Evolutionary conservation across 768 basidiomycete genomes (phyloP).

Genomic region (Jaapia argillacea): DNA sequence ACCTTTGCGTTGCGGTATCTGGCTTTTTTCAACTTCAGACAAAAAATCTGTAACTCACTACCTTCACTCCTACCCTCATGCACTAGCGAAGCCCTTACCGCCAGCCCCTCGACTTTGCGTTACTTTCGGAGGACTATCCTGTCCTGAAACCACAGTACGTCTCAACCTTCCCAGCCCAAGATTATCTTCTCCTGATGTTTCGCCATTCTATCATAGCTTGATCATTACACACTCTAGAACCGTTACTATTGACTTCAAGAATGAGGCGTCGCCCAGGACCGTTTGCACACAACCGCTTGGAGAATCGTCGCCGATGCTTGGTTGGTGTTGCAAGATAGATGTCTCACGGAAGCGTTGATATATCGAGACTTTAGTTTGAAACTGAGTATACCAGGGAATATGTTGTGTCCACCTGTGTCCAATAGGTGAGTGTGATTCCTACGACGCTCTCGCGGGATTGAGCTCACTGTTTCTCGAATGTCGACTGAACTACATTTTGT

Average conservation of each 20-base stretch:
- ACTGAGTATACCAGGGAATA: slow-evolving; percentile 51
- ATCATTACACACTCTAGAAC: slow-evolving; percentile 12
- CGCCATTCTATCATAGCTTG: too few species aligned
- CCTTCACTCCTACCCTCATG: too few species aligned
- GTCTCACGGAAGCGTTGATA: slow-evolving; percentile 72
- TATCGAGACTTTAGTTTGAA: slow-evolving; percentile 61
- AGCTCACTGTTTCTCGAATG: too few species aligned
- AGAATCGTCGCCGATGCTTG: background rate
- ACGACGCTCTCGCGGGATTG: too few species aligned
- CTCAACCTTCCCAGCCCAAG: too few species aligned
- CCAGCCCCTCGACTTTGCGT: background rate
- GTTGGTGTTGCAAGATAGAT: slow-evolving; percentile 31
- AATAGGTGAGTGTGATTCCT: too few species aligned
- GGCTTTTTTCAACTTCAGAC: too few species aligned
- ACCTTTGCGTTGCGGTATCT: too few species aligned
- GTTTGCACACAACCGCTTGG: background rate
- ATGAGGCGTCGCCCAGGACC: slow-evolving; percentile 62
- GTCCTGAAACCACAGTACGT: too few species aligned
- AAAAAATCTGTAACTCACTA: too few species aligned
- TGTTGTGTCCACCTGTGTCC: slow-evolving; percentile 83
- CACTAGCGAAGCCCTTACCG: background rate
- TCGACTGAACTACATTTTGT: slow-evolving; percentile 82
- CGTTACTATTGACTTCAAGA: slow-evolving; percentile 63
- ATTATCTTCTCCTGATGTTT: too few species aligned
- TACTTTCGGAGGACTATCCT: background rate